These are phyloP conservation scores for Rhynchospora breviuscula DNA, from an alignment of 176 grass and related monocot species.

Conservation along the genomic window DNA sequence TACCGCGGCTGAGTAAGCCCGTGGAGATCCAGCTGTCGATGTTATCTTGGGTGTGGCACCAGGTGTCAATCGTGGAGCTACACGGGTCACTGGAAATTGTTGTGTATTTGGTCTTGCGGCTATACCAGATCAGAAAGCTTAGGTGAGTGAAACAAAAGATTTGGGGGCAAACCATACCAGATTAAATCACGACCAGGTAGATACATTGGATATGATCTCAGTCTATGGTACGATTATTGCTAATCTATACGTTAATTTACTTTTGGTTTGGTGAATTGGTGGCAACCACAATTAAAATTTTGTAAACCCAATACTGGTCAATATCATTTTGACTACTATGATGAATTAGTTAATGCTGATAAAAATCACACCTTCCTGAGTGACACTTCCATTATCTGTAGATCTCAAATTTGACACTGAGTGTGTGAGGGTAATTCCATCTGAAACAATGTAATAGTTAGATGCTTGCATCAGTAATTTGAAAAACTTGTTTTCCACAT, in stretches of 20 bases:
- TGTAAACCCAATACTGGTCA: background rate
- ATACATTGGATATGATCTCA: background rate
- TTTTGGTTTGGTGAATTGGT: background rate
- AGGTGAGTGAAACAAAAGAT: background rate
- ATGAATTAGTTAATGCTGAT: background rate
- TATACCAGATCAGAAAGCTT: background rate
- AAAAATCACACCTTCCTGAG: constrained; percentile 51
- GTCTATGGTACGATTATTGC: background rate
- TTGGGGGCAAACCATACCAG: background rate
- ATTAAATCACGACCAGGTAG: background rate
- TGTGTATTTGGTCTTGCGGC: constrained; percentile 40
- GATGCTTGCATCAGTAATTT: constrained; percentile 4
- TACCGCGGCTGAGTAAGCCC: constrained; percentile 36
- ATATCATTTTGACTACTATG: background rate
- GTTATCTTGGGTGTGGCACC: constrained; percentile 46
- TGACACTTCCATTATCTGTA: constrained; percentile 28
- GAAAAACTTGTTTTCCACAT: background rate
- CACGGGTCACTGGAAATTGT: constrained; percentile 41
- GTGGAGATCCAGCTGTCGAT: constrained; percentile 41
- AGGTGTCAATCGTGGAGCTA: constrained; percentile 40
- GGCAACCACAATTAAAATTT: background rate
- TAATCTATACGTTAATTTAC: background rate
- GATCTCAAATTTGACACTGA: constrained; percentile 35
- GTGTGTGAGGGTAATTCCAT: constrained; percentile 36
- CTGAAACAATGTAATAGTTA: constrained; percentile 27